Conservation (phyloP, 2,329 filamentous ascomycete species). For the Cordyceps pruinosa region DNA sequence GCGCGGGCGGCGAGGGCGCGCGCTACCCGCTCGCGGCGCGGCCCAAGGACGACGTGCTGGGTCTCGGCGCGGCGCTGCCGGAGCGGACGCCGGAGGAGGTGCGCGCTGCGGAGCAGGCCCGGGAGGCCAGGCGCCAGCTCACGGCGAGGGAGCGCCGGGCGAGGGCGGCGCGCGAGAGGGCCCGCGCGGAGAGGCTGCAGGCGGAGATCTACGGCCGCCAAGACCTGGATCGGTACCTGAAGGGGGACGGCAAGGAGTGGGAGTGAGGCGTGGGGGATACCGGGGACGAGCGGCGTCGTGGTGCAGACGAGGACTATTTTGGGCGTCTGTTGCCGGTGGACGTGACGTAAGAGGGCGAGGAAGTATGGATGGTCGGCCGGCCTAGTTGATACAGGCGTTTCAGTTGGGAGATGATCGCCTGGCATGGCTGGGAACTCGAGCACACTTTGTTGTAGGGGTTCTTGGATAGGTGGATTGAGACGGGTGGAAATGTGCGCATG, state of each 20-base stretch:
- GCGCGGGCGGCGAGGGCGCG: conserved; percentile 53
- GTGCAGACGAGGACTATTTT: too few relatives aligned
- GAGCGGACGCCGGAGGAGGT: conserved; percentile 34
- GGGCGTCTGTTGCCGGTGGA: too few relatives aligned
- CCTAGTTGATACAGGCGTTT: conserved; percentile 4
- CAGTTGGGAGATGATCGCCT: not conserved
- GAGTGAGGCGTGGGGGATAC: not conserved
- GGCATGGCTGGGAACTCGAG: not conserved
- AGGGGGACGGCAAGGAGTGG: conserved; percentile 29
- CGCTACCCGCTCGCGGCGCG: conserved; percentile 66
- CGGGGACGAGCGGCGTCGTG: not conserved
- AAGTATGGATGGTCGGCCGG: not conserved
- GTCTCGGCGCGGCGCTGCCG: conserved; percentile 53
- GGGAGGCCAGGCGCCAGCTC: conserved; percentile 43
- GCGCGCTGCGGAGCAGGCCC: conserved; percentile 34
- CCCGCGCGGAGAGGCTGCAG: conserved; percentile 55
- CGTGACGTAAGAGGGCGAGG: not conserved
- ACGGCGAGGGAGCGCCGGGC: conserved; percentile 66
- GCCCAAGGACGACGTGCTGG: conserved; percentile 67
- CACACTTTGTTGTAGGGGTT: too few relatives aligned
- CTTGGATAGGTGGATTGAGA: too few relatives aligned
- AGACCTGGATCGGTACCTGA: conserved; percentile 70
- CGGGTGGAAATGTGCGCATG: too few relatives aligned
- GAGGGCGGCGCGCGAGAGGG: conserved; percentile 54
- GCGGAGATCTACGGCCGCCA: conserved; percentile 67